phyloP scores from a whole-genome alignment of 495 filamentous ascomycete species.

The Recurvomyces mirabilis region DNA sequence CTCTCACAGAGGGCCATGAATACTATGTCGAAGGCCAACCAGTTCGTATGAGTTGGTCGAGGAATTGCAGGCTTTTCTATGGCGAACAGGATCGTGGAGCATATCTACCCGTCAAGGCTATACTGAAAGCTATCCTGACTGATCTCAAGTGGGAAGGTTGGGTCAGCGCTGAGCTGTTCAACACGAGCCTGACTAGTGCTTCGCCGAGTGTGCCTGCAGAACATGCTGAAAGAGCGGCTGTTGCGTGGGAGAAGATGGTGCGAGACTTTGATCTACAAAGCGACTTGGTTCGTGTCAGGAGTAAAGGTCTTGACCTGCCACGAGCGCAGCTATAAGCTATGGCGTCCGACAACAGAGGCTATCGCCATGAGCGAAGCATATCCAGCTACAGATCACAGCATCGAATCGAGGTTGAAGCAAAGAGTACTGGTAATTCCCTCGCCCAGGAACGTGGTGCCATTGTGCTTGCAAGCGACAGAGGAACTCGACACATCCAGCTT shows the following conservation, averaged over 20 bases:
- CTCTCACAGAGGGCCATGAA: conserved; percentile 50
- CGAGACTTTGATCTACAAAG: conserved; percentile 39
- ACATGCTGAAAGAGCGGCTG: conserved; percentile 53
- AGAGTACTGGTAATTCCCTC: no score
- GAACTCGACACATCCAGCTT: no score
- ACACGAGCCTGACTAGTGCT: conserved; percentile 47
- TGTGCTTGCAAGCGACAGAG: no score
- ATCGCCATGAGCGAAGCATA: no score
- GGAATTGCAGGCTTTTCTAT: conserved; percentile 66
- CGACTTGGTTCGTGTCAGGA: no score
- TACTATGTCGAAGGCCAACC: conserved; percentile 55
- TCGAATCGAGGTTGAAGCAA: no score
- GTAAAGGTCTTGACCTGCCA: no score
- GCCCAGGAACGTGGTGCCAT: no score
- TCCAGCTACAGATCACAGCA: no score
- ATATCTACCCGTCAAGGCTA: conserved; percentile 58
- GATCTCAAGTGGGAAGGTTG: conserved; percentile 60
- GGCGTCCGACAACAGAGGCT: no score
- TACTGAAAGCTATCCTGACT: conserved; percentile 50
- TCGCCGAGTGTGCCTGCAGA: conserved; percentile 43
- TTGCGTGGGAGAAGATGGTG: conserved; percentile 51
- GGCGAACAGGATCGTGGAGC: conserved; percentile 59
- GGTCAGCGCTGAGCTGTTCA: conserved; percentile 74
- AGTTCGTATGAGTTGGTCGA: conserved; percentile 66
- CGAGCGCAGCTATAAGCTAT: no score